These are phyloP conservation scores for Corniculantispora saksenae DNA, from an alignment of 2,329 filamentous ascomycete genomes.

Conservation along the genomic window DNA sequence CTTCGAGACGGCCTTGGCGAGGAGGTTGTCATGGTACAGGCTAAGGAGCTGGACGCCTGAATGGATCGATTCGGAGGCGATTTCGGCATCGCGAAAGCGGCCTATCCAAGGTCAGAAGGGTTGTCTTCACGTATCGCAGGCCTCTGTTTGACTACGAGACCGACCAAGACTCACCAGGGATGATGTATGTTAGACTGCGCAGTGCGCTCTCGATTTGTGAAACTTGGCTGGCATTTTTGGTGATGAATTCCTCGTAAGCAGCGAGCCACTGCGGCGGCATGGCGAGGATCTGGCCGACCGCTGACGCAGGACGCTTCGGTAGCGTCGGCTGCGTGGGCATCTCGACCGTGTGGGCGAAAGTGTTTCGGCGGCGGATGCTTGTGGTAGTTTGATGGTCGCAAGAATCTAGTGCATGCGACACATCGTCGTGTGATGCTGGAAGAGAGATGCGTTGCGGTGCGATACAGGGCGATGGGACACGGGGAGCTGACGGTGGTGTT, in stretches of 20 bases:
- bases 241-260: constrained; percentile 87
- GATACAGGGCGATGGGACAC: neutral
- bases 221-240: constrained; percentile 90
- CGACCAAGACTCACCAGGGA: constrained; percentile 62
- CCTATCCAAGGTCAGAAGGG: constrained; percentile 43
- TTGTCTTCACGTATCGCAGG: neutral
- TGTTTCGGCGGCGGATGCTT: too few relatives aligned
- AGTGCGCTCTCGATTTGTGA: constrained; percentile 93
- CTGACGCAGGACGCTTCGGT: constrained; percentile 24
- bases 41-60: constrained; percentile 87
- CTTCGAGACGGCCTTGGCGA: constrained; percentile 65
- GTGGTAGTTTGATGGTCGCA: neutral
- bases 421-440: neutral
- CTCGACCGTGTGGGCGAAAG: neutral
- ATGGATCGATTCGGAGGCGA: constrained; percentile 90
- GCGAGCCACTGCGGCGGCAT: constrained; percentile 66
- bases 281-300: constrained; percentile 46
- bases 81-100: constrained; percentile 87
- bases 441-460: neutral
- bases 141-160: neutral
- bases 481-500: neutral
- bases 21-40: constrained; percentile 87
- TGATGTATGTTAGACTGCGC: constrained; percentile 91
- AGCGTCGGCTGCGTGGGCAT: constrained; percentile 20
- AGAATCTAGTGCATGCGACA: neutral